Percentiles rank a stretch among this genome's conserved stretches.
Evolutionary conservation across 2,329 filamentous ascomycete genomes (phyloP).

Genomic region (Aspergillus costaricaensis): DNA sequence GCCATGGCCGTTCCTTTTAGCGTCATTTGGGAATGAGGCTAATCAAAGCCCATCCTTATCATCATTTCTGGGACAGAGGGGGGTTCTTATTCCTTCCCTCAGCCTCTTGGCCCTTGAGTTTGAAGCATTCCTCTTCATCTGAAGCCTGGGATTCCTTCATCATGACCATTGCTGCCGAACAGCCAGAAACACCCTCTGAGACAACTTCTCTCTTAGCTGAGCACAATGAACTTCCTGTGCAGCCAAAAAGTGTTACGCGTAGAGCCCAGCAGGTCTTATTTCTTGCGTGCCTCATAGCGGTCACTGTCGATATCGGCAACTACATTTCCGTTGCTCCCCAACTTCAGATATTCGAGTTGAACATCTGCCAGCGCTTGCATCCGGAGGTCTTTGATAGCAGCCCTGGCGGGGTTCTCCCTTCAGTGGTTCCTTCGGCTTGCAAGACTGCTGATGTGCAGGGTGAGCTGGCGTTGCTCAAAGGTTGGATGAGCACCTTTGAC

Average conservation of each 20-base stretch:
- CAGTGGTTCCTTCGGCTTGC: conserved; percentile 3
- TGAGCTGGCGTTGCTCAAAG: conserved; percentile 15
- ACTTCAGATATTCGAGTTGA: conserved; percentile 15
- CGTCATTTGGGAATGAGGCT: not conserved
- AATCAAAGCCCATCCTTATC: not conserved
- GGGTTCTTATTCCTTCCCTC: not conserved
- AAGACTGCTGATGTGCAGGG: conserved; percentile 16
- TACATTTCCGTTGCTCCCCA: conserved; percentile 17
- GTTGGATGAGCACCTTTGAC: conserved; percentile 16
- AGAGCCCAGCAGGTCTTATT: conserved; percentile 9
- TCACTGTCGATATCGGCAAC: conserved; percentile 15
- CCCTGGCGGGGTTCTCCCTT: not conserved
- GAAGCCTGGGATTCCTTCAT: not conserved
- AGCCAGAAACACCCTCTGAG: not conserved
- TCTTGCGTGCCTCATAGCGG: conserved; percentile 8
- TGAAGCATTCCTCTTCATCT: not conserved
- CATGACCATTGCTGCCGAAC: not conserved
- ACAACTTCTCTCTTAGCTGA: conserved; percentile 1
- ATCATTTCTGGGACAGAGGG: not conserved
- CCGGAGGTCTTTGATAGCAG: conserved; percentile 1
- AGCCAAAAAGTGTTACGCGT: not conserved
- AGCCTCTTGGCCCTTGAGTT: not conserved
- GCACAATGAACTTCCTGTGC: not conserved
- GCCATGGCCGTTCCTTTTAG: not conserved
- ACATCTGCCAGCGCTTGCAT: conserved; percentile 17